phyloP scores from a whole-genome alignment of 148 eudicot genomes.

The Amaranthus hypochondriacus region DNA sequence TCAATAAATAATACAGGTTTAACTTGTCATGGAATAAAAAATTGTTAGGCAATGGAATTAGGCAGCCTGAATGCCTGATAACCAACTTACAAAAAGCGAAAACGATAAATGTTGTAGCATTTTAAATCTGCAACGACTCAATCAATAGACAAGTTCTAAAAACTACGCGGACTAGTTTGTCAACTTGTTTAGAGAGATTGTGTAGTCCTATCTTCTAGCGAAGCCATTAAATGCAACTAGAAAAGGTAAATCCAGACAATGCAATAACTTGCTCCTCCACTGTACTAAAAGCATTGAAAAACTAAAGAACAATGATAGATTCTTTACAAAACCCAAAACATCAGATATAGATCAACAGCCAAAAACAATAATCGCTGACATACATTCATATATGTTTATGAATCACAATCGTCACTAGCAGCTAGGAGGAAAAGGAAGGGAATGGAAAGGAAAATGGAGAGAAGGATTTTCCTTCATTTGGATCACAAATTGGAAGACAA shows the following conservation, averaged over 20 bases:
- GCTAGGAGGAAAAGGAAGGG: too few species aligned
- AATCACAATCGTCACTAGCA: not conserved
- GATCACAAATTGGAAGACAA: too few species aligned
- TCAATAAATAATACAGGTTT: too few species aligned
- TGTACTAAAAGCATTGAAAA: not conserved
- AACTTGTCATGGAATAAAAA: not conserved
- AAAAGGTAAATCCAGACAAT: conserved; percentile 1
- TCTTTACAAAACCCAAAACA: not conserved
- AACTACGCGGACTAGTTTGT: not conserved
- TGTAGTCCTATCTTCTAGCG: not conserved
- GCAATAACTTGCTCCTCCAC: not conserved
- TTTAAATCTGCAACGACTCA: not conserved
- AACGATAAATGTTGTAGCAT: not conserved
- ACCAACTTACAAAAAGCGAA: not conserved
- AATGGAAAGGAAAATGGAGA: too few species aligned
- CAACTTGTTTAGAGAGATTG: not conserved
- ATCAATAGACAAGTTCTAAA: not conserved
- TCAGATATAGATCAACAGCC: not conserved
- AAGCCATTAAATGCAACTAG: not conserved
- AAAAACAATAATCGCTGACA: not conserved
- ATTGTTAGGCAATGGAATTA: not conserved
- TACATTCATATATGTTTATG: not conserved
- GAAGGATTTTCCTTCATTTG: not conserved
- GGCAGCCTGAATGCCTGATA: not conserved
- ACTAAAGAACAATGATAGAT: not conserved